Evolutionary conservation across 129 eudicot species (phyloP).

Genomic region (Logfia minima): DNA sequence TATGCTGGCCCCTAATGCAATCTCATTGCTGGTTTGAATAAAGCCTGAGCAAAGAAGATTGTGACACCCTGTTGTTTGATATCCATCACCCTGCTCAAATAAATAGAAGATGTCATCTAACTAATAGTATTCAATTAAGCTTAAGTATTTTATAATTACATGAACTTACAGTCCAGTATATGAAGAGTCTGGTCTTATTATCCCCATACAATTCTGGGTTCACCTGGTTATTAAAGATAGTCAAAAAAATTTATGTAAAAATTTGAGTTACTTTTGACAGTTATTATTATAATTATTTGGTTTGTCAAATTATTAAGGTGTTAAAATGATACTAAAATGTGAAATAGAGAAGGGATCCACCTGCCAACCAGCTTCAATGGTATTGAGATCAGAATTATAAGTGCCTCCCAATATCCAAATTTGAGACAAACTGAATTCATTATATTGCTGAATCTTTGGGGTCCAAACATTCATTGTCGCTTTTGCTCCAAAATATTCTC

Average conservation of each 20-base stretch:
- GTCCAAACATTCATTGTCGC: conserved; percentile 88
- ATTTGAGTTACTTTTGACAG: background rate
- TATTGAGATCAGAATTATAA: conserved; percentile 71
- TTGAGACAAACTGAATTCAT: conserved; percentile 81
- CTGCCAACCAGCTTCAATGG: conserved; percentile 97
- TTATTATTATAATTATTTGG: too few relatives aligned
- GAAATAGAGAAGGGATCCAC: conserved; percentile 25
- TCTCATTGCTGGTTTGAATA: conserved; percentile 69
- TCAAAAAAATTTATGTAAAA: conserved; percentile 1
- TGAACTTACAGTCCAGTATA: conserved; percentile 86
- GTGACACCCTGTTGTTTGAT: conserved; percentile 97
- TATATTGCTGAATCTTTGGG: conserved; percentile 69
- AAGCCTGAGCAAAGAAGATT: conserved; percentile 85
- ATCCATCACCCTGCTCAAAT: conserved; percentile 74
- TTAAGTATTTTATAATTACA: background rate
- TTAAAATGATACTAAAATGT: too few relatives aligned
- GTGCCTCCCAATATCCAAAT: conserved; percentile 82
- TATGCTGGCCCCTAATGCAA: conserved; percentile 81
- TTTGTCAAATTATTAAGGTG: too few relatives aligned
- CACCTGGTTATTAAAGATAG: conserved; percentile 48
- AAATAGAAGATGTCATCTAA: background rate
- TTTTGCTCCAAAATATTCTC: conserved; percentile 78
- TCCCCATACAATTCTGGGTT: conserved; percentile 89
- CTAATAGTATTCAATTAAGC: background rate
- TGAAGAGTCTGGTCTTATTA: conserved; percentile 86